Evolutionary conservation across 2,329 filamentous ascomycete species (phyloP).

Genomic region (Penicillium psychrosexuale): DNA sequence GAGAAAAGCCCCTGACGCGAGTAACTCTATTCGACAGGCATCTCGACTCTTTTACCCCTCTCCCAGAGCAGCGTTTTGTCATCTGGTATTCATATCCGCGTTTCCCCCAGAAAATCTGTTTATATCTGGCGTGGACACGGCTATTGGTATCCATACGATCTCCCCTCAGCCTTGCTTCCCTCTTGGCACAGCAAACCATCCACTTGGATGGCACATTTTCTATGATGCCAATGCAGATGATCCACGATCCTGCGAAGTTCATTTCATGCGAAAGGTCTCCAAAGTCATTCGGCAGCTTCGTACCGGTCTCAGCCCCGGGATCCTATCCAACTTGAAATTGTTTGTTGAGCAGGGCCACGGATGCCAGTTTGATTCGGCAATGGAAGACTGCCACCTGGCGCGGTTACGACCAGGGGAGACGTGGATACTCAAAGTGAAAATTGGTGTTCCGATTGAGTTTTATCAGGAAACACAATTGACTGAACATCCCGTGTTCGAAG

Average conservation of each 20-base stretch:
- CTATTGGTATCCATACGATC: constrained; percentile 35
- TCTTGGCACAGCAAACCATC: constrained; percentile 11
- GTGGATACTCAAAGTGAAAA: constrained; percentile 29
- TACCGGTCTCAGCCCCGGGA: constrained; percentile 28
- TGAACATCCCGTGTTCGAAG: constrained; percentile 17
- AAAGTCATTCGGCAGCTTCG: constrained; percentile 28
- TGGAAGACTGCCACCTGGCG: constrained; percentile 17
- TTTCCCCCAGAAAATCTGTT: constrained; percentile 15
- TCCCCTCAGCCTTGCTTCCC: constrained; percentile 26
- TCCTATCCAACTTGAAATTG: constrained; percentile 25
- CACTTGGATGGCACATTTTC: constrained; percentile 31
- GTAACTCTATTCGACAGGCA: constrained; percentile 24
- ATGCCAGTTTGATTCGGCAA: constrained; percentile 23
- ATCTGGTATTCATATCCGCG: constrained; percentile 35
- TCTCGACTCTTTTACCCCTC: constrained; percentile 24
- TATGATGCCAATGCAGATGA: constrained; percentile 19
- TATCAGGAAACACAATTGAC: not conserved
- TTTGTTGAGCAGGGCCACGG: constrained; percentile 20
- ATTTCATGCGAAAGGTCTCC: constrained; percentile 23
- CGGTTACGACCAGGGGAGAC: constrained; percentile 32
- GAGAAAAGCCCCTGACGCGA: constrained; percentile 8
- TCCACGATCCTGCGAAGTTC: constrained; percentile 4
- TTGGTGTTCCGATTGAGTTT: constrained; percentile 19
- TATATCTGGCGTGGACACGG: constrained; percentile 21
- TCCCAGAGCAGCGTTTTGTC: constrained; percentile 28